Evolutionary conservation across 495 filamentous ascomycete genomes (phyloP), one percentile per base, ranked within the genome.

Genomic region (Neurospora sp.): DNA sequence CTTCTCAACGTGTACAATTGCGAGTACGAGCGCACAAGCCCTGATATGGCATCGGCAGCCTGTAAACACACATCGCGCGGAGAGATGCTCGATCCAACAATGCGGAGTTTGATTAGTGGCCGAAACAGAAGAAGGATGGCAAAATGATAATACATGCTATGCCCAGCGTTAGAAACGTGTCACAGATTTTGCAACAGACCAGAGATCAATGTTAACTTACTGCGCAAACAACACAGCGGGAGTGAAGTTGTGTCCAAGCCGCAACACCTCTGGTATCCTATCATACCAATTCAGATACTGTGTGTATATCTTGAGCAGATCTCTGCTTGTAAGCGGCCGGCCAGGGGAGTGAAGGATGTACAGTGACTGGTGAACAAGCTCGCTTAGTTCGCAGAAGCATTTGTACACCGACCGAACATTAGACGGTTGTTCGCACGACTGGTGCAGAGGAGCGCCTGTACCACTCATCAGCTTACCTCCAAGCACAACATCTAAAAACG

Each of bases 61-160:
- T 88, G 84, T 11, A 82, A 80, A 78, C 89, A 91, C 37, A 90
- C 86, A 46, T 91, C 88, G 10, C 87, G 85, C n/a, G 90, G 89
- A 22, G 81, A 83, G n/a, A 90, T 82, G 20, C 82, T 80, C 1
- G 86, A 89, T 20, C 88, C 83, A 69, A 85, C 81, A 42, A 92
- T 83, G 20, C 87, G 84, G 9, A 90, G 81, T 72, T 88, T 89
- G 72, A 91, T 88, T 31, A 92, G 84, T 0, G 90, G 90, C 4
- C 89, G 86, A 74, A 91, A 91, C 20, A 92, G 83, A 14, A 89
- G 83, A 2, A 91, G 81, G 68, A 91, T 85, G 37, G 88, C 85
- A 69, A 86, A 88, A 73, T 91, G 87, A 71, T 90, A 91, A 72
- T 90, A 88, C 85, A 91, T 90, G 77, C 89, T 91, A 70, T 40